phyloP scores from a whole-genome alignment of 75 land plant species.

The Isoetes taiwanensis region DNA sequence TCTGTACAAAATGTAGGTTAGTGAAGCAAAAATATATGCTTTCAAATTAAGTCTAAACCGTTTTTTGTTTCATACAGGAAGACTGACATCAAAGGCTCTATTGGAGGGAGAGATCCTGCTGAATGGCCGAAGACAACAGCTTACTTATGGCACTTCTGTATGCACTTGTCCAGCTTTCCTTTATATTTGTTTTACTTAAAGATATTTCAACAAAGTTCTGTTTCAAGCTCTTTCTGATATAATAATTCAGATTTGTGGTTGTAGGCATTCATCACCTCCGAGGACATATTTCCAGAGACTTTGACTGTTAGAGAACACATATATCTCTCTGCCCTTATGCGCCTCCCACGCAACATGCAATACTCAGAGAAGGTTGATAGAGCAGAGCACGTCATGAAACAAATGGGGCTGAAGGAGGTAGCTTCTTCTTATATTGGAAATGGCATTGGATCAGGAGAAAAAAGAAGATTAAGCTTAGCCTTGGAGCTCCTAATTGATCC shows the following conservation, averaged over 20 bases:
- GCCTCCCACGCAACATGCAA: background rate
- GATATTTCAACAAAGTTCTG: too few species aligned
- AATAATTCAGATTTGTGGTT: background rate
- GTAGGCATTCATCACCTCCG: constrained; percentile 2
- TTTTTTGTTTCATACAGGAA: too few species aligned
- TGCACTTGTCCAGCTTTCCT: constrained; percentile 15
- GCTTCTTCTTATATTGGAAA: constrained; percentile 1
- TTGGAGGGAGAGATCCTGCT: constrained; percentile 34
- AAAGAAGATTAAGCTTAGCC: background rate
- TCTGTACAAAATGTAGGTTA: too few species aligned
- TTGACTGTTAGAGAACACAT: constrained; percentile 8
- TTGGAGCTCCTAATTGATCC: constrained; percentile 10
- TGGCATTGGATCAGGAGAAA: background rate
- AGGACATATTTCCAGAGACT: background rate
- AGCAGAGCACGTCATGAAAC: background rate
- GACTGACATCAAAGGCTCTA: constrained; percentile 15
- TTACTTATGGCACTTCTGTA: constrained; percentile 41
- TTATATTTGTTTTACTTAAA: background rate
- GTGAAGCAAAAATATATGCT: too few species aligned
- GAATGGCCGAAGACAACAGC: constrained; percentile 30
- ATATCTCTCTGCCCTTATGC: background rate
- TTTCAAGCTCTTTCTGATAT: too few species aligned
- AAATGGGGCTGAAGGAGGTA: constrained; percentile 6
- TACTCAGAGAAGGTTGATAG: background rate
- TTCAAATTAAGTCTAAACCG: too few species aligned